A percentile compares a stretch with the other conserved stretches of the same genome.
Conservation (phyloP, 495 filamentous ascomycete species). For the Aspergillus leporis region DNA sequence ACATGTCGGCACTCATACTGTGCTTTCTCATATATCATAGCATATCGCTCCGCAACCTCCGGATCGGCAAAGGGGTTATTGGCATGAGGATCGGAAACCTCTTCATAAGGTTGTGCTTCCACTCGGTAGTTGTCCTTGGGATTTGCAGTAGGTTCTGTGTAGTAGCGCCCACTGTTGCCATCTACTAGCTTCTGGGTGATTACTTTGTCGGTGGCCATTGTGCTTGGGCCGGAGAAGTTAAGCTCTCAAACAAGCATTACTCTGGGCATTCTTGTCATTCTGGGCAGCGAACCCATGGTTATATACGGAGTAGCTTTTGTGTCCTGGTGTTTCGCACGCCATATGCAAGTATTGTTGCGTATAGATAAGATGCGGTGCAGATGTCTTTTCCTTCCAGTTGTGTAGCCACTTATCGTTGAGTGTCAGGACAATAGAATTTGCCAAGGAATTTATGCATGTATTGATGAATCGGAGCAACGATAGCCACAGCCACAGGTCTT, state of each 20-base stretch:
- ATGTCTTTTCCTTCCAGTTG: neutral
- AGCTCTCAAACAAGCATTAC: neutral
- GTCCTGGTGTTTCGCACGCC: neutral
- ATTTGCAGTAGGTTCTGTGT: neutral
- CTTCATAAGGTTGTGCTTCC: neutral
- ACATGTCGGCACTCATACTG: slow-evolving; percentile 56
- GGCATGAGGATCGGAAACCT: neutral
- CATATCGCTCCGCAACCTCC: slow-evolving; percentile 46
- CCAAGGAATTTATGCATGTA: neutral
- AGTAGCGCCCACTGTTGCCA: neutral
- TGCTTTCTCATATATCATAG: slow-evolving; percentile 47
- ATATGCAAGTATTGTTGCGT: neutral
- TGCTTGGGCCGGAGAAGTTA: neutral
- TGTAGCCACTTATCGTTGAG: neutral
- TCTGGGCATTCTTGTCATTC: slow-evolving; percentile 2
- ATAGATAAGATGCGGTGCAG: neutral
- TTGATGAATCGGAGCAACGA: neutral
- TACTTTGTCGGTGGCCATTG: neutral
- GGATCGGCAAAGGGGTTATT: slow-evolving; percentile 47
- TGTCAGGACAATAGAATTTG: neutral
- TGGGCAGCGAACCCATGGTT: neutral
- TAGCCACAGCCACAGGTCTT: neutral
- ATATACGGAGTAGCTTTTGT: neutral
- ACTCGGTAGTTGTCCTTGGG: neutral
- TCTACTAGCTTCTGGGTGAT: neutral